Evolutionary conservation across 179 eudicot species (phyloP).

Genomic region (Spergularia azorica): DNA sequence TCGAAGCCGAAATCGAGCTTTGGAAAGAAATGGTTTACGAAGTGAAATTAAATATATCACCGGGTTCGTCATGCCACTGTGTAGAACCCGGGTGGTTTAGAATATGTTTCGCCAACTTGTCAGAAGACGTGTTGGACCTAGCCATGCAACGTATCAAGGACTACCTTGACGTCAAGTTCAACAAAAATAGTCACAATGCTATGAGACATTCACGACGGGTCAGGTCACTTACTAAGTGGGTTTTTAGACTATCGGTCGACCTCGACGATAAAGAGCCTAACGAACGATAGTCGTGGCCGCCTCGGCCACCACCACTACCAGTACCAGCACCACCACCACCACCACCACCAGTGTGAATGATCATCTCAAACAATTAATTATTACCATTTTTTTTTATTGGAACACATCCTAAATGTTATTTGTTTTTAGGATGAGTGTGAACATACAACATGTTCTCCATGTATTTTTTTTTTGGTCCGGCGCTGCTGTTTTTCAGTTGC

Average conservation of each 20-base stretch:
- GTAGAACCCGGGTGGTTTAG: slow-evolving; percentile 93
- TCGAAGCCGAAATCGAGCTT: slow-evolving; percentile 73
- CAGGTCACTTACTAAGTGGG: slow-evolving; percentile 51
- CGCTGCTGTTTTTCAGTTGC: slow-evolving; percentile 30
- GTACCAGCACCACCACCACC: slow-evolving; percentile 4
- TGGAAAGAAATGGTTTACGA: slow-evolving; percentile 80
- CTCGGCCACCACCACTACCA: neutral
- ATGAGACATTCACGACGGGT: slow-evolving; percentile 45
- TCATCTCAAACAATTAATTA: neutral
- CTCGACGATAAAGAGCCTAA: slow-evolving; percentile 43
- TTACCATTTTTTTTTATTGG: neutral
- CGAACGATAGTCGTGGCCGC: slow-evolving; percentile 31
- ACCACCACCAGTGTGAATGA: slow-evolving; percentile 1
- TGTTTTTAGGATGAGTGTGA: slow-evolving; percentile 32
- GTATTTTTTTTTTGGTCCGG: slow-evolving; percentile 9
- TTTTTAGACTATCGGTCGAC: slow-evolving; percentile 44
- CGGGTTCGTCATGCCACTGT: slow-evolving; percentile 94
- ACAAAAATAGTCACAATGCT: slow-evolving; percentile 22
- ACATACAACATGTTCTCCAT: slow-evolving; percentile 25
- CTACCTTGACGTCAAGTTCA: slow-evolving; percentile 41
- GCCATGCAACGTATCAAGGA: slow-evolving; percentile 65
- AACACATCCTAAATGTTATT: slow-evolving; percentile 25
- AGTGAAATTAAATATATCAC: slow-evolving; percentile 75
- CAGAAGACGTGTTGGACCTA: slow-evolving; percentile 50
- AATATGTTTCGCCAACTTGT: slow-evolving; percentile 85